A percentile compares a stretch with the other conserved stretches of the same genome.
Conservation (phyloP, 1,284 basidiomycete species). For the Rhodotorula glutinis region DNA sequence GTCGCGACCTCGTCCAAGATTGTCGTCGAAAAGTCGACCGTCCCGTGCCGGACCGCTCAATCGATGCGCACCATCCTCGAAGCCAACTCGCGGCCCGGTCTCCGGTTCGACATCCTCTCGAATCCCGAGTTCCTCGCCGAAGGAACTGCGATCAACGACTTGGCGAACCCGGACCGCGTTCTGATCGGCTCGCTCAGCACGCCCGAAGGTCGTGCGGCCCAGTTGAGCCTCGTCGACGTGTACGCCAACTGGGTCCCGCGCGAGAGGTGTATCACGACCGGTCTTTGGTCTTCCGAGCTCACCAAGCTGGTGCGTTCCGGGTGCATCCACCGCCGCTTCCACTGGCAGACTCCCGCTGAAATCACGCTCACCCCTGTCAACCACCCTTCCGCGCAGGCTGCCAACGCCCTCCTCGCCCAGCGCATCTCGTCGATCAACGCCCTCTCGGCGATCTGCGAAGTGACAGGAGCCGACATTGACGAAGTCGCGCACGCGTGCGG, state of each 20-base stretch:
- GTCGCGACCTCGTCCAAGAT: constrained; percentile 91
- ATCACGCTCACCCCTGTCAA: too few species aligned
- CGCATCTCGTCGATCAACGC: constrained; percentile 98
- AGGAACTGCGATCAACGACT: constrained; percentile 89
- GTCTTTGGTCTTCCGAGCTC: constrained; percentile 97
- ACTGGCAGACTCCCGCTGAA: too few species aligned
- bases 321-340: too few species aligned
- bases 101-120: constrained; percentile 95
- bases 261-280: constrained; percentile 84
- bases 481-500: constrained; percentile 95
- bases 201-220: constrained; percentile 76
- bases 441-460: constrained; percentile 97
- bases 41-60: constrained; percentile 95
- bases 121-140: constrained; percentile 99
- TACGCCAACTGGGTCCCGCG: constrained; percentile 94
- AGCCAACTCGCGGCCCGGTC: constrained; percentile 88
- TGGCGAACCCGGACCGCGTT: constrained; percentile 87
- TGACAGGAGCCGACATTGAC: constrained; percentile 98
- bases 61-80: constrained; percentile 99
- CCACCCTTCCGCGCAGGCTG: constrained; percentile 61
- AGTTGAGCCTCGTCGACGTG: constrained; percentile 68
- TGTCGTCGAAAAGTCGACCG: constrained; percentile 98
- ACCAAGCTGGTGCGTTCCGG: constrained; percentile 67
- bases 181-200: constrained; percentile 94
- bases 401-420: constrained; percentile 93